Evolutionary conservation across 1,284 basidiomycete species (phyloP).

Genomic region (Tilletia indica): DNA sequence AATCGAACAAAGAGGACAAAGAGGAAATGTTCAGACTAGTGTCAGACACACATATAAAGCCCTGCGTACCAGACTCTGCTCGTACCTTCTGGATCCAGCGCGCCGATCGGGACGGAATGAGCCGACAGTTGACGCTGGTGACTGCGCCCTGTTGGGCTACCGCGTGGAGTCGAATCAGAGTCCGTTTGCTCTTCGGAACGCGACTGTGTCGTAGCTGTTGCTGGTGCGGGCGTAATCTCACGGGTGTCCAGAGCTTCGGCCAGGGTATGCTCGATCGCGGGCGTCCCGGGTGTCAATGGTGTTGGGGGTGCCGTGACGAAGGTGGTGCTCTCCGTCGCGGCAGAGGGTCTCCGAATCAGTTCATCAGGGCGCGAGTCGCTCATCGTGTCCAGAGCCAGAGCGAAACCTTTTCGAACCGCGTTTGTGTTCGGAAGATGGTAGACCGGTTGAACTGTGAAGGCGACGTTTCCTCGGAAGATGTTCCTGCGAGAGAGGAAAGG

Average conservation of each 20-base stretch:
- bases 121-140: neutral
- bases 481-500: no score
- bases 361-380: neutral
- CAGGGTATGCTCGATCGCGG: neutral
- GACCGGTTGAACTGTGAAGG: no score
- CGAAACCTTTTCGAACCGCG: neutral
- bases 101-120: conserved; percentile 24
- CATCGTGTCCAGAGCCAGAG: neutral
- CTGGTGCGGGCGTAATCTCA: neutral
- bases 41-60: conserved; percentile 2
- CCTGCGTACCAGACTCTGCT: neutral
- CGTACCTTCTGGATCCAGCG: conserved; percentile 31
- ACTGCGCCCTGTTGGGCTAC: neutral
- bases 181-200: neutral
- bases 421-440: no score
- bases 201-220: neutral
- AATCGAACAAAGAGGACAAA: neutral
- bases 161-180: neutral
- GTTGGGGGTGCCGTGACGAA: conserved; percentile 5
- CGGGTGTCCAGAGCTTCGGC: neutral
- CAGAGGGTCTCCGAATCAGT: neutral
- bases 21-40: neutral
- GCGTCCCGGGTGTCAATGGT: neutral
- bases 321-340: neutral
- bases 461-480: no score